phyloP scores from a whole-genome alignment of 177 flowering plant genomes.

The Tripterygium wilfordii region DNA sequence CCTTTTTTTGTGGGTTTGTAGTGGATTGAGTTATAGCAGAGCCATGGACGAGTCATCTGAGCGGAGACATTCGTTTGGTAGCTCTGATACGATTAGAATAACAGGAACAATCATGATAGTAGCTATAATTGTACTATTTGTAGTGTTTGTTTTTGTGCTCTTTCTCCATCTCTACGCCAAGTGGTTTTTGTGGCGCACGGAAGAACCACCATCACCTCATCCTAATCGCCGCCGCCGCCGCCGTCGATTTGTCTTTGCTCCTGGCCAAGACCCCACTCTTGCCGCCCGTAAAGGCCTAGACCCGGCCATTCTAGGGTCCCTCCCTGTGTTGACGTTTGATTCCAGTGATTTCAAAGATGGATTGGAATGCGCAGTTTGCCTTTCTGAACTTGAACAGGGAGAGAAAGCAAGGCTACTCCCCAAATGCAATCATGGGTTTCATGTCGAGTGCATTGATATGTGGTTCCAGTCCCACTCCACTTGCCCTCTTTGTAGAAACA shows the following conservation, averaged over 20 bases:
- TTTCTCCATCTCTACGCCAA: constrained; percentile 50
- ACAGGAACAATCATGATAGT: constrained; percentile 53
- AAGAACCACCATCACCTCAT: constrained; percentile 7
- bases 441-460: constrained; percentile 82
- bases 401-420: constrained; percentile 67
- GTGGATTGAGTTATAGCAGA: too few species aligned
- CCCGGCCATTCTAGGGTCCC: constrained; percentile 37
- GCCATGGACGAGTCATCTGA: too few species aligned
- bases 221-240: constrained; percentile 25
- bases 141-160: constrained; percentile 50
- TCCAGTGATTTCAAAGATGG: constrained; percentile 43
- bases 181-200: constrained; percentile 39
- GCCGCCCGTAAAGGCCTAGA: constrained; percentile 39
- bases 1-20: too few species aligned
- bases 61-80: too few species aligned
- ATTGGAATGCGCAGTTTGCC: constrained; percentile 74
- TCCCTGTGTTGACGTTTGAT: constrained; percentile 37
- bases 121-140: constrained; percentile 41
- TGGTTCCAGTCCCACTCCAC: constrained; percentile 95
- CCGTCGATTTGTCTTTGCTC: constrained; percentile 45
- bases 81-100: constrained; percentile 18
- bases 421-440: constrained; percentile 78
- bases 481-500: constrained; percentile 69
- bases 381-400: constrained; percentile 50
- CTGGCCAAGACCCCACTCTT: constrained; percentile 22